Evolutionary conservation across 2,329 filamentous ascomycete species (phyloP).

Genomic region (Colletotrichum noveboracense): DNA sequence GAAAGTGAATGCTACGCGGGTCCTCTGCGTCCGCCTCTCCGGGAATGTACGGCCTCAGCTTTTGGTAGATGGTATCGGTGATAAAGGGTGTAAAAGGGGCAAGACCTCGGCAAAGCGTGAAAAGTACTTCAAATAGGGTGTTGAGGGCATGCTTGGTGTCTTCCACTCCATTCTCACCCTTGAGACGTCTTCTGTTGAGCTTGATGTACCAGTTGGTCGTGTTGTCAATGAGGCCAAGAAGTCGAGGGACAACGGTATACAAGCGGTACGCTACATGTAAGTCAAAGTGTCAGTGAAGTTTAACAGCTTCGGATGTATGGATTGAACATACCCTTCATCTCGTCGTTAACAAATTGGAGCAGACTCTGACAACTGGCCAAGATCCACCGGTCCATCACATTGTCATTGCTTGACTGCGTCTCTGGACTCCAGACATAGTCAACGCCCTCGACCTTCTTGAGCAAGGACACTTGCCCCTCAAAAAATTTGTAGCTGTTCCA

Average conservation of each 20-base stretch:
- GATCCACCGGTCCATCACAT: constrained; percentile 97
- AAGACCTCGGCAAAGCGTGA: constrained; percentile 84
- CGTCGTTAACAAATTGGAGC: constrained; percentile 87
- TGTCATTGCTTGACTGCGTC: constrained; percentile 77
- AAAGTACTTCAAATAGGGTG: constrained; percentile 92
- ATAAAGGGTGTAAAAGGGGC: constrained; percentile 97
- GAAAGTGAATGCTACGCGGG: constrained; percentile 87
- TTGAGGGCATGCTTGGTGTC: constrained; percentile 93
- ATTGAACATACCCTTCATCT: constrained; percentile 72
- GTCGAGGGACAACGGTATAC: constrained; percentile 89
- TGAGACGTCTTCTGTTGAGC: constrained; percentile 89
- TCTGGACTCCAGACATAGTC: constrained; percentile 81
- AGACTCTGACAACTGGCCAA: constrained; percentile 90
- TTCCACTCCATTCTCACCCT: constrained; percentile 84
- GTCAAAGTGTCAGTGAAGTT: background rate
- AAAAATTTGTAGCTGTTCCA: constrained; percentile 99
- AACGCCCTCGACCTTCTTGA: constrained; percentile 83
- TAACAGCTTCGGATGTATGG: background rate
- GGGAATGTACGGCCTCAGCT: constrained; percentile 82
- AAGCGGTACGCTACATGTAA: constrained; percentile 67
- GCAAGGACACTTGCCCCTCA: constrained; percentile 80
- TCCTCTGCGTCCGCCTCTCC: constrained; percentile 72
- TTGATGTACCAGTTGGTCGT: constrained; percentile 99
- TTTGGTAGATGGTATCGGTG: constrained; percentile 91
- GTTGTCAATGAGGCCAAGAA: constrained; percentile 87